A percentile compares a stretch with the other conserved stretches of the same genome.
These are phyloP conservation scores for Pyronema domesticum DNA, from an alignment of 495 filamentous ascomycete genomes.

Conservation along the genomic window DNA sequence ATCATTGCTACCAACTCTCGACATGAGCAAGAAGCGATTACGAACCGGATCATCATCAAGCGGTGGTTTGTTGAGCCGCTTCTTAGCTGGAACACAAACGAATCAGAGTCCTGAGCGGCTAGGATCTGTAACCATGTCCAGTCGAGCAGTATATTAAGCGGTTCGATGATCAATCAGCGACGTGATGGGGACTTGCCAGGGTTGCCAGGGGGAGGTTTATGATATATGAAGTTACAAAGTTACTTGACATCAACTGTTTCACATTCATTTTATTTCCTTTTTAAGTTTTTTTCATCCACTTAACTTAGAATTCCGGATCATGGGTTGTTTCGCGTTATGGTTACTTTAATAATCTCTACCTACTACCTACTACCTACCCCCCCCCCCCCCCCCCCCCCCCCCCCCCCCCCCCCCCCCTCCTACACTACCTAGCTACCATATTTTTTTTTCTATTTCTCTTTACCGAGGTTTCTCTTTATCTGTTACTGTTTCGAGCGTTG, in stretches of 20 bases:
- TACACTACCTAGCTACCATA: too few relatives aligned
- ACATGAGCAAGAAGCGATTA: constrained; percentile 18
- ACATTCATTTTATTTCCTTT: neutral
- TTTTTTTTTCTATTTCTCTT: too few relatives aligned
- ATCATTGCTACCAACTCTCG: constrained; percentile 12
- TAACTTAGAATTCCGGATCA: neutral
- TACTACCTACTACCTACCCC: too few relatives aligned
- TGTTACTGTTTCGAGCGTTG: too few relatives aligned
- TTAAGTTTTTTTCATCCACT: neutral
- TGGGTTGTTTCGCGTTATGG: too few relatives aligned
- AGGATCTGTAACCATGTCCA: neutral
- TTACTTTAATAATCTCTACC: too few relatives aligned
- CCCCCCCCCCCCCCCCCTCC: too few relatives aligned
- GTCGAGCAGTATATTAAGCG: neutral
- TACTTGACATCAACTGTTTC: neutral
- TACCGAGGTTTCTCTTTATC: too few relatives aligned
- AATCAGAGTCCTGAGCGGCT: neutral
- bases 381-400: too few relatives aligned
- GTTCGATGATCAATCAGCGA: neutral
- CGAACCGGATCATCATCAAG: constrained; percentile 9
- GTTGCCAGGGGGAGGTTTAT: neutral
- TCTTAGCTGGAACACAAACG: constrained; percentile 11
- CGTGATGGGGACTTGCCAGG: neutral
- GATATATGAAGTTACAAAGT: neutral
- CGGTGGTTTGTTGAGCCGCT: constrained; percentile 17